Base-by-base conservation (phyloP, 495 filamentous ascomycete genomes). In the Baudoinia panamericana region DNA sequence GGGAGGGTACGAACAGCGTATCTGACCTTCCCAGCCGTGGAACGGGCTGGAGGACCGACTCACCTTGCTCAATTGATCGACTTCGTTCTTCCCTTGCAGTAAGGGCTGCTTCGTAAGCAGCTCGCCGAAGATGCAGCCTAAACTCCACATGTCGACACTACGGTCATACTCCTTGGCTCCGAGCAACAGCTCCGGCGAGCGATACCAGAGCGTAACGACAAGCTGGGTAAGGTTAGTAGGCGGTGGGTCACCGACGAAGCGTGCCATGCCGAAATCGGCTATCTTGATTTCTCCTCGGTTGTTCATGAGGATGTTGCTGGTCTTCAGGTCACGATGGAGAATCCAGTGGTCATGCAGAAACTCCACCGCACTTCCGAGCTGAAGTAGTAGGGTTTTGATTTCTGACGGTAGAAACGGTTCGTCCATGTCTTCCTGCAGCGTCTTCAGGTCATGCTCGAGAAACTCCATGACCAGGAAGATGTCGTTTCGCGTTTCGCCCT, bases 391-490 rank as follows among this genome's bases (percentile, higher is more conserved):
- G 0, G 85, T 88, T 61, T 97, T 97, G 54, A 80, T 77, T 57
- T 97, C 90, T 23, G 86, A 94, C 11, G 82, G 78, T 34, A 92
- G 71, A 62, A 97, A 97, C 0, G 88, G 86, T 52, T 95, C 84
- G 34, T 77, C 70, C 84, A 95, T 94, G 54, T 87, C 82, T 50
- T 92, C 82, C 45, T 88, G 80, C 42, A 97, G 71, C 42, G 82
- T 82, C 65, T 93, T 93, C 45, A 97, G 80, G 60, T 97, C 90
- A 67, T 97, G 90, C 67, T 95, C 88, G 56, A 94, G 68, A 65
- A 96, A 97, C 60, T 94, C 87, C 74, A 97, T 87, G 42, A 97
- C 90, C 35, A 97, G 76, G 66, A 81, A 96, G 47, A 93, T 77
- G 65, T 84, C 82, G 46, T 85, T 75, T 54, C 85, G 67, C 36